Evolutionary conservation across 192 early-diverging fungal species (phyloP).

Genomic region (Coemansia biformis): DNA sequence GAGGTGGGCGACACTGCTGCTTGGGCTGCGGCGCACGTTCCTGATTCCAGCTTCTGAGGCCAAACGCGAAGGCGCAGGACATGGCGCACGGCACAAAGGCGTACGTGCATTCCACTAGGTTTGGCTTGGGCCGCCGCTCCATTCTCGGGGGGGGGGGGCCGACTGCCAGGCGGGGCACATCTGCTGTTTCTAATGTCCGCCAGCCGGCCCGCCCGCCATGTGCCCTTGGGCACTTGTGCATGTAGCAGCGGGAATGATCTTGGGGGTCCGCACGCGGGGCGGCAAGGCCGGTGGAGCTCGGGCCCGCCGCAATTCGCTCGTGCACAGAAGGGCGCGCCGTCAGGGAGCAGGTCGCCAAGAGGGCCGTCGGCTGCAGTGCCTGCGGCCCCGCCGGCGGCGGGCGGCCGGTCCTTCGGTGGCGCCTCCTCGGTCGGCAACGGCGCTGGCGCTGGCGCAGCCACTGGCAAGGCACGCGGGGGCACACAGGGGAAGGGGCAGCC

Average conservation of each 20-base stretch:
- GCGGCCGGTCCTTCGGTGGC: too few relatives aligned
- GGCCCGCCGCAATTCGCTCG: constrained; percentile 37
- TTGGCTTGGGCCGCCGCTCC: too few relatives aligned
- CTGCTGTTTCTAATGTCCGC: too few relatives aligned
- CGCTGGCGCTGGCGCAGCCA: neutral
- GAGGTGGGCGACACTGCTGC: too few relatives aligned
- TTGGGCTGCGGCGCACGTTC: too few relatives aligned
- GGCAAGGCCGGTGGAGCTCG: constrained; percentile 26
- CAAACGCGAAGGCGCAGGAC: too few relatives aligned
- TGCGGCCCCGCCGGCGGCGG: too few relatives aligned
- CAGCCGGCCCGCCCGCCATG: too few relatives aligned
- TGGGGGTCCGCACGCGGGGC: constrained; percentile 8
- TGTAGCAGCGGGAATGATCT: constrained; percentile 6
- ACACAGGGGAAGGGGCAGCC: constrained; percentile 4
- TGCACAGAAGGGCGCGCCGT: constrained; percentile 14
- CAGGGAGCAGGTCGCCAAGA: constrained; percentile 8
- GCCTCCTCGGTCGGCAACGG: constrained; percentile 1
- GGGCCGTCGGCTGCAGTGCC: neutral
- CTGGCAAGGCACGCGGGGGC: constrained; percentile 1
- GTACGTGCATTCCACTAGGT: constrained; percentile 10
- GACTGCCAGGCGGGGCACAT: too few relatives aligned
- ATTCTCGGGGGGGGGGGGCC: too few relatives aligned
- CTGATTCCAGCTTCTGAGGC: too few relatives aligned
- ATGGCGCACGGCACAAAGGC: constrained; percentile 25
- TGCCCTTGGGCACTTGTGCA: too few relatives aligned